Evolutionary conservation across 1,284 basidiomycete genomes (phyloP).

Genomic region (Veloporphyrellus conicus): DNA sequence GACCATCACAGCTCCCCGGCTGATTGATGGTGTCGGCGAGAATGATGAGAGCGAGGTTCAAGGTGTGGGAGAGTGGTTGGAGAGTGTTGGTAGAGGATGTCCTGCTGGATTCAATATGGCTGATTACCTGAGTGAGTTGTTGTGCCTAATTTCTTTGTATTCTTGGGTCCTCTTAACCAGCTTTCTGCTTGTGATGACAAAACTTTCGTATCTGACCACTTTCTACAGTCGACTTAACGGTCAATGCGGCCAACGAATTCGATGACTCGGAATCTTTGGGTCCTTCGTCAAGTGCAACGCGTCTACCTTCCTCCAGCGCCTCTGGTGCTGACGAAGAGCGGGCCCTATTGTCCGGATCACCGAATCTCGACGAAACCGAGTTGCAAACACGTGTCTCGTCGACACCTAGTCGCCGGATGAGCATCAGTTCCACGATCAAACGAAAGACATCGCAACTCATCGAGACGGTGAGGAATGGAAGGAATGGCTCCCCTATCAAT

Average conservation of each 20-base stretch:
- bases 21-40: slow-evolving; percentile 42
- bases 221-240: slow-evolving; percentile 74
- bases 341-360: slow-evolving; percentile 34
- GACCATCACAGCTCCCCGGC: slow-evolving; percentile 8
- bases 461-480: slow-evolving; percentile 55
- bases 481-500: slow-evolving; percentile 32
- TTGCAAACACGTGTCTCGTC: slow-evolving; percentile 38
- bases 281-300: slow-evolving; percentile 36
- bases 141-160: not conserved
- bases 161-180: too few relatives aligned
- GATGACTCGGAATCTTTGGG: slow-evolving; percentile 36
- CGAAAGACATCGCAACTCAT: slow-evolving; percentile 75
- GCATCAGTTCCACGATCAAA: slow-evolving; percentile 55
- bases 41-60: slow-evolving; percentile 66
- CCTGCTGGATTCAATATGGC: slow-evolving; percentile 97
- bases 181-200: not conserved
- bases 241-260: slow-evolving; percentile 60
- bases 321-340: slow-evolving; percentile 62
- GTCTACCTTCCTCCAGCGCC: slow-evolving; percentile 35
- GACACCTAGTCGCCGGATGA: slow-evolving; percentile 34
- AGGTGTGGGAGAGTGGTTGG: slow-evolving; percentile 65
- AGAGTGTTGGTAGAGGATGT: slow-evolving; percentile 75
- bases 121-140: slow-evolving; percentile 79
- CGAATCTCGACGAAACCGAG: slow-evolving; percentile 52
- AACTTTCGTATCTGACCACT: slow-evolving; percentile 4